Evolutionary conservation across 108 stramenopile species (phyloP).

Genomic region (Pseudonitzschia multistriata): DNA sequence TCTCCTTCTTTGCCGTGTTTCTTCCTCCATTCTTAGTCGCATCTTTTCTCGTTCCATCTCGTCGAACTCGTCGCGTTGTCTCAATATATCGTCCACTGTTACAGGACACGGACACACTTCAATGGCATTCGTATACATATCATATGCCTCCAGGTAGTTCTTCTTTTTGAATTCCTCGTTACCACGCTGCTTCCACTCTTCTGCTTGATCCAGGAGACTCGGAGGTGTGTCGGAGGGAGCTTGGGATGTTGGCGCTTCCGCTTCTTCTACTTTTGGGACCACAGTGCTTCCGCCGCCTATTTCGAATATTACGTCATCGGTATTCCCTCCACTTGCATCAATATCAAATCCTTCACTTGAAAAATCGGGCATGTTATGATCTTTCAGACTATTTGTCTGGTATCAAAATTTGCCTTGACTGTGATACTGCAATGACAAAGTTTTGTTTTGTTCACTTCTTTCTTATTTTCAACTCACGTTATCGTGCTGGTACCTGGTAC

Average conservation of each 20-base stretch:
- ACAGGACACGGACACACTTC: slow-evolving; percentile 56
- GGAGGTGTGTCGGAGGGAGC: not conserved
- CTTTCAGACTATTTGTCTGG: not conserved
- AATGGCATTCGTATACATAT: slow-evolving; percentile 83
- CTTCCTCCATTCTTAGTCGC: slow-evolving; percentile 33
- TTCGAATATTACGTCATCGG: slow-evolving; percentile 55
- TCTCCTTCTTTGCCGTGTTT: slow-evolving; percentile 18
- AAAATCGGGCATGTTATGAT: slow-evolving; percentile 28
- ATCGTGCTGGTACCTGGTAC: too few species aligned
- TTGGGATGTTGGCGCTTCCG: not conserved
- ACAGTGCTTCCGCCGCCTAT: slow-evolving; percentile 57
- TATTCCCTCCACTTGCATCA: slow-evolving; percentile 31
- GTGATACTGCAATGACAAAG: too few species aligned
- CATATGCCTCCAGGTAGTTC: slow-evolving; percentile 73
- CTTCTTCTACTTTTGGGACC: slow-evolving; percentile 12
- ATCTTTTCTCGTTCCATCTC: slow-evolving; percentile 31
- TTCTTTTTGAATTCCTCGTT: slow-evolving; percentile 67
- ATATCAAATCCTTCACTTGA: slow-evolving; percentile 69
- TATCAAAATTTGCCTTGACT: not conserved
- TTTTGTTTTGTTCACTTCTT: too few species aligned
- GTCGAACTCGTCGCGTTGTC: slow-evolving; percentile 44
- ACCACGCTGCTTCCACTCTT: slow-evolving; percentile 69
- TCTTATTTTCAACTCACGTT: too few species aligned
- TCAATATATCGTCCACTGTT: slow-evolving; percentile 49
- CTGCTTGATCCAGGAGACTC: slow-evolving; percentile 34